phyloP scores from a whole-genome alignment of 2,329 filamentous ascomycete genomes.

The Claviceps sp. region DNA sequence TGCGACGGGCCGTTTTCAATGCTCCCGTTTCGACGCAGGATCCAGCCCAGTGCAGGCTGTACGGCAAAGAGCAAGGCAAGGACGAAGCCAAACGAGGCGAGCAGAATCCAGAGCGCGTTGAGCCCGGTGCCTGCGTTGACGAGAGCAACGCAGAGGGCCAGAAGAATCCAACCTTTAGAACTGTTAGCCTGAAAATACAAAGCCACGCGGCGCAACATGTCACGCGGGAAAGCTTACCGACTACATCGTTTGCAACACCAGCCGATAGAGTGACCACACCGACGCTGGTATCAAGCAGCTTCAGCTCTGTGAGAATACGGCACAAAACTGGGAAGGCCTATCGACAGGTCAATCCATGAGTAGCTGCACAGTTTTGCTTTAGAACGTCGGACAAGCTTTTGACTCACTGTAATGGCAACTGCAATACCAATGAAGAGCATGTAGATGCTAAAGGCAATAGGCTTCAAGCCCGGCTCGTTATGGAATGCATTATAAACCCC shows the following conservation, averaged over 20 bases:
- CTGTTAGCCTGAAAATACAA: background rate
- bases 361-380: background rate
- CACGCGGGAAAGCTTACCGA: conserved; percentile 13
- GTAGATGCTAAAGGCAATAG: conserved; percentile 41
- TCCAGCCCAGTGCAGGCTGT: conserved; percentile 60
- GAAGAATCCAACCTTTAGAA: conserved; percentile 56
- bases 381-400: background rate
- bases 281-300: conserved; percentile 69
- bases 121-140: conserved; percentile 79
- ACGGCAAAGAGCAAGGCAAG: conserved; percentile 63
- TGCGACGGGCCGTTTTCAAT: conserved; percentile 83
- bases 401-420: conserved; percentile 63
- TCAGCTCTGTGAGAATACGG: conserved; percentile 82
- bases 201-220: too few relatives aligned
- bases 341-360: background rate
- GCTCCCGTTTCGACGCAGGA: conserved; percentile 60
- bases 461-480: conserved; percentile 22
- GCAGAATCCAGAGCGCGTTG: conserved; percentile 71
- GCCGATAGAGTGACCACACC: conserved; percentile 82
- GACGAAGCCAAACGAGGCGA: conserved; percentile 62
- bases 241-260: conserved; percentile 78
- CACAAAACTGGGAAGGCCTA: conserved; percentile 75
- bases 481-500: conserved; percentile 67
- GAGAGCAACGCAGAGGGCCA: conserved; percentile 83
- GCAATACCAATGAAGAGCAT: conserved; percentile 77